Percentiles rank a stretch among this genome's conserved stretches.
These are phyloP conservation scores for Yamadazyma dushanensis DNA, from an alignment of 1,139 yeast genomes.

Conservation along the genomic window DNA sequence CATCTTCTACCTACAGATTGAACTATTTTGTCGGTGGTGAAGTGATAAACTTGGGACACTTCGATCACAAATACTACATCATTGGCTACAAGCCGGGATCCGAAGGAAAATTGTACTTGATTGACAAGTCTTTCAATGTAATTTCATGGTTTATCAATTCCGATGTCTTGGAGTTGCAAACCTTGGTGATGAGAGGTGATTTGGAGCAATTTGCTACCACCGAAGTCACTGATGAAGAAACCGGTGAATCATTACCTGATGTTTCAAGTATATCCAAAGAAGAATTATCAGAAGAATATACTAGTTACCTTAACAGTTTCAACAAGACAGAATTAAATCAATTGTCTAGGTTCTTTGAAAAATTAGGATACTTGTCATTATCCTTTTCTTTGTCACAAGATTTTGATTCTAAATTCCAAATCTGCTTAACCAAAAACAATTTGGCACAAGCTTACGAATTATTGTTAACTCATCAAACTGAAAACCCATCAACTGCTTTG, in stretches of 20 bases:
- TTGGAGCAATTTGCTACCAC: constrained; percentile 49
- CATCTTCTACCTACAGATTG: constrained; percentile 77
- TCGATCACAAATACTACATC: constrained; percentile 82
- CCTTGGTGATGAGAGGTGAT: constrained; percentile 93
- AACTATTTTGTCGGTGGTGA: constrained; percentile 96
- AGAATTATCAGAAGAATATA: constrained; percentile 59
- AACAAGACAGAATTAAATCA: constrained; percentile 71
- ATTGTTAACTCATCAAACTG: constrained; percentile 58
- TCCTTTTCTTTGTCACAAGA: constrained; percentile 84
- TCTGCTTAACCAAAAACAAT: constrained; percentile 58
- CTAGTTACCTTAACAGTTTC: constrained; percentile 42
- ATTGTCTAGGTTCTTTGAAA: constrained; percentile 89
- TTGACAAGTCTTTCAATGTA: constrained; percentile 87
- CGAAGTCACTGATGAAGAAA: constrained; percentile 35
- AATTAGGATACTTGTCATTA: constrained; percentile 82
- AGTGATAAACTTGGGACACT: constrained; percentile 88
- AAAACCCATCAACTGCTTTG: constrained; percentile 35
- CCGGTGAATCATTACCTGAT: constrained; percentile 42
- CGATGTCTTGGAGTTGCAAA: constrained; percentile 90
- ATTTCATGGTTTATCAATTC: constrained; percentile 80
- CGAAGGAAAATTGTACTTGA: constrained; percentile 84
- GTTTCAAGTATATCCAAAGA: constrained; percentile 61
- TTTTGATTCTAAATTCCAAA: constrained; percentile 80
- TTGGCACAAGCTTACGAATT: constrained; percentile 72
- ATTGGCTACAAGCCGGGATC: constrained; percentile 82